Base-by-base conservation (phyloP, 129 eudicot genomes). In the Arctium minus region DNA sequence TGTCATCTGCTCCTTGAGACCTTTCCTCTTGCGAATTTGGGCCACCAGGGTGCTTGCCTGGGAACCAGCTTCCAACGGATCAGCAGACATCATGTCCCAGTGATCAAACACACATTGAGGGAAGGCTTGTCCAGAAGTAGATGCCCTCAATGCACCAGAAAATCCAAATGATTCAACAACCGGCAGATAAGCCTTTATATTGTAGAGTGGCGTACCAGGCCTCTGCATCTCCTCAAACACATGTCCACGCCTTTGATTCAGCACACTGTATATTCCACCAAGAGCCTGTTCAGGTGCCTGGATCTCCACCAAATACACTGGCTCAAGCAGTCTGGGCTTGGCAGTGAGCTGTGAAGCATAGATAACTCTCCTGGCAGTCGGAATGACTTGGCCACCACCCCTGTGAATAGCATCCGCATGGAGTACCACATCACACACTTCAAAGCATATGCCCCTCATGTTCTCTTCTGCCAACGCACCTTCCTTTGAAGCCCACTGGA, bases 141-240 rank as follows among this genome's bases (percentile, higher is more conserved):
- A 85, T 67, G 93, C 93, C 46, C 93, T 78, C 83, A 90, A 53
- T 0, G 86, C 80, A 71, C 83, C 77, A 3, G 93, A 90, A 84
- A 90, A 90, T 13, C 91, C 91, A 74, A 90, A 90, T 0, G 93
- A 87, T 83, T 90, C 93, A 2, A 90, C 78, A 13, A 90, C 93
- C 17, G 93, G 93, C 10, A 90, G 86, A 46, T 87, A 90, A 5
- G 93, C 93, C 87, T 90, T 90, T 69, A 90, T 90, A 84, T 90
- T 90, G 91, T 90, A 90, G 3, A 90, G 87, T 0, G 93, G 93
- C 22, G 93, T 90, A 15, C 93, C 93, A 1, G 85, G 93, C 89
- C 93, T 90, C 87, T 90, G 93, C 89, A 90, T 78, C 73, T 90
- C 93, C 73, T 90, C 93, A 42, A 90, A 90, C 85, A 90, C 93